These are phyloP conservation scores for Rhizophora apiculata DNA, from an alignment of 345 rosid species.

Conservation along the genomic window DNA sequence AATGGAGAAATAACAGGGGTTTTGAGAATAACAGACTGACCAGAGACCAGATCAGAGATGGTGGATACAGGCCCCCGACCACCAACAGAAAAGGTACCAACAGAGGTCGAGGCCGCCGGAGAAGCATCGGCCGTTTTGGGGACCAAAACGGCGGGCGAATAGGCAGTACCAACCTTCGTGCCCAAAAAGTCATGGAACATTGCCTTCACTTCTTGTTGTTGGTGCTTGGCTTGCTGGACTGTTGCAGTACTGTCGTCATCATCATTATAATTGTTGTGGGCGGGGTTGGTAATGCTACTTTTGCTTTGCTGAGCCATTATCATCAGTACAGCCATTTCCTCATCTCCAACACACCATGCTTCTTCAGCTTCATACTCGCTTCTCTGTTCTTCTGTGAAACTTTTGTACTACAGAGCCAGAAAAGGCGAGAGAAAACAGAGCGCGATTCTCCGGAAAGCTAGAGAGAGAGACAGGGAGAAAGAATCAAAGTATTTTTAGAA, in stretches of 20 bases:
- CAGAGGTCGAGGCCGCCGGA: slow-evolving; percentile 45
- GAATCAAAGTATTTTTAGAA: no score
- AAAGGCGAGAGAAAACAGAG: slow-evolving; percentile 16
- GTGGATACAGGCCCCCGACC: slow-evolving; percentile 61
- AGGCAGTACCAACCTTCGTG: slow-evolving; percentile 35
- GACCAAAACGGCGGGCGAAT: slow-evolving; percentile 38
- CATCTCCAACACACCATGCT: slow-evolving; percentile 28
- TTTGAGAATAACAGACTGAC: slow-evolving; percentile 26
- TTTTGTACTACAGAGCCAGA: slow-evolving; percentile 11
- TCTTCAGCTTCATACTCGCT: slow-evolving; percentile 20
- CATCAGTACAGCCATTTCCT: slow-evolving; percentile 46
- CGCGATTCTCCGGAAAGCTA: slow-evolving; percentile 29
- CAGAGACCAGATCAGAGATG: slow-evolving; percentile 81
- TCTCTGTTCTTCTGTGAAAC: not conserved
- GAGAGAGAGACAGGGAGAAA: slow-evolving; percentile 11
- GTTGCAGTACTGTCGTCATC: not conserved
- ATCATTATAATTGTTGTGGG: not conserved
- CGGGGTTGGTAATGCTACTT: slow-evolving; percentile 30
- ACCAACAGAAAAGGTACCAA: slow-evolving; percentile 54
- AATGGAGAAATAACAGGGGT: not conserved
- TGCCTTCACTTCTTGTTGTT: slow-evolving; percentile 38
- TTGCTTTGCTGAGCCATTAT: slow-evolving; percentile 45
- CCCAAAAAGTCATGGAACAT: slow-evolving; percentile 91
- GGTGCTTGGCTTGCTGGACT: slow-evolving; percentile 13
- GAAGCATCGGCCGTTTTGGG: slow-evolving; percentile 37